These are phyloP conservation scores for Tolypocladium tundrense DNA, from an alignment of 2,329 filamentous ascomycete genomes.

Conservation along the genomic window DNA sequence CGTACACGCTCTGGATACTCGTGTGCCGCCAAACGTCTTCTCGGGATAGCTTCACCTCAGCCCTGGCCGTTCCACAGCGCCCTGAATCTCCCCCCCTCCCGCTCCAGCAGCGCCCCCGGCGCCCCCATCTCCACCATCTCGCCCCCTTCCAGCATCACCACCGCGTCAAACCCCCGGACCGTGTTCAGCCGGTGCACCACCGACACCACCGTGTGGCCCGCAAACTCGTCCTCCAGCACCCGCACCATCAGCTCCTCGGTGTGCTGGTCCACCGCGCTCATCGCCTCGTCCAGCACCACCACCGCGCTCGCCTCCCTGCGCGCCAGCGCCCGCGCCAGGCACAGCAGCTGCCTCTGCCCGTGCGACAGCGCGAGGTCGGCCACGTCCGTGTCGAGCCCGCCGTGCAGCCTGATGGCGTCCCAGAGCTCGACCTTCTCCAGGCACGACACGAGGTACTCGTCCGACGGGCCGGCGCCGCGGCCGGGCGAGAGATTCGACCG, in stretches of 20 bases:
- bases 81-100: not conserved
- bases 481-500: constrained; percentile 6
- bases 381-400: constrained; percentile 4
- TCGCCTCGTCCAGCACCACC: constrained; percentile 28
- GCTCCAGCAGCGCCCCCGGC: not conserved
- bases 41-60: not conserved
- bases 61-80: not conserved
- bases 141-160: constrained; percentile 36
- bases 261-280: constrained; percentile 21
- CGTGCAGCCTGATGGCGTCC: constrained; percentile 1
- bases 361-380: constrained; percentile 8
- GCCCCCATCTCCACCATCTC: constrained; percentile 17
- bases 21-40: too few relatives aligned
- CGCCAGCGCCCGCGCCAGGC: constrained; percentile 16
- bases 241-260: constrained; percentile 26
- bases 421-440: constrained; percentile 9
- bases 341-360: constrained; percentile 12
- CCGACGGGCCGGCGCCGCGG: not conserved
- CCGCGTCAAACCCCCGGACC: constrained; percentile 36
- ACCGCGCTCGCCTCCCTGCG: constrained; percentile 14
- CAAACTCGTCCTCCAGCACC: constrained; percentile 24
- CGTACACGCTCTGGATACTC: too few relatives aligned
- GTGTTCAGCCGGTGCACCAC: constrained; percentile 32
- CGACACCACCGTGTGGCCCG: constrained; percentile 38
- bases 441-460: constrained; percentile 6